Conservation (phyloP, 75 land plant genomes). For the Larix kaempferi region DNA sequence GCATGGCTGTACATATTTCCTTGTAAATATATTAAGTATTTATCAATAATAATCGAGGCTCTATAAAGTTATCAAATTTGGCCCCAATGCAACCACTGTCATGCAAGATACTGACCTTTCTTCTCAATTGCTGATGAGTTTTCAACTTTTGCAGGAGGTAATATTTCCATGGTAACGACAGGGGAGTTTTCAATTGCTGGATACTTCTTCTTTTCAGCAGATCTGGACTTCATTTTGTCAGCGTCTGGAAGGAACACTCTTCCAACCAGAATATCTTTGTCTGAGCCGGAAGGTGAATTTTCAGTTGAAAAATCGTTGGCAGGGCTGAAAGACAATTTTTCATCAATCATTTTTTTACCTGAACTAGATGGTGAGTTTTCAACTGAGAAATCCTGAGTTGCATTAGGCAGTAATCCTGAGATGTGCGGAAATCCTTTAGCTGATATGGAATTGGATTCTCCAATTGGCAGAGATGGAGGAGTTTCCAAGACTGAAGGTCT, state of each 20-base stretch:
- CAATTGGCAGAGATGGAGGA: not conserved
- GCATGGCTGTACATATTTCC: too few relatives aligned
- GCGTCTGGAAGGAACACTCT: not conserved
- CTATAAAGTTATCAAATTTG: not conserved
- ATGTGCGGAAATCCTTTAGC: not conserved
- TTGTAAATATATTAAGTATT: too few relatives aligned
- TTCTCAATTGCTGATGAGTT: not conserved
- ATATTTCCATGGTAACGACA: not conserved
- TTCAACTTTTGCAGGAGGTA: not conserved
- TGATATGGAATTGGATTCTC: not conserved
- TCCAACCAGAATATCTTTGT: not conserved
- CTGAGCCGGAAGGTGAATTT: not conserved
- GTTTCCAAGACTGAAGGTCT: not conserved
- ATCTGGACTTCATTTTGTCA: not conserved
- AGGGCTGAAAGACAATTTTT: not conserved
- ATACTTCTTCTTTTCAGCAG: not conserved
- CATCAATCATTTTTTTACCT: not conserved
- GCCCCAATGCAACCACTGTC: not conserved
- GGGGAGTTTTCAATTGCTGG: not conserved
- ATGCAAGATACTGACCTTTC: constrained; percentile 4
- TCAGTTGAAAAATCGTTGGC: too few relatives aligned
- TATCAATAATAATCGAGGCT: not conserved
- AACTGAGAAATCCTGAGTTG: too few relatives aligned
- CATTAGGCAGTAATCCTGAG: not conserved
- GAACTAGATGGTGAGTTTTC: not conserved